Base-by-base conservation (phyloP, 441 rosid species). In the Erodium moschatum region DNA sequence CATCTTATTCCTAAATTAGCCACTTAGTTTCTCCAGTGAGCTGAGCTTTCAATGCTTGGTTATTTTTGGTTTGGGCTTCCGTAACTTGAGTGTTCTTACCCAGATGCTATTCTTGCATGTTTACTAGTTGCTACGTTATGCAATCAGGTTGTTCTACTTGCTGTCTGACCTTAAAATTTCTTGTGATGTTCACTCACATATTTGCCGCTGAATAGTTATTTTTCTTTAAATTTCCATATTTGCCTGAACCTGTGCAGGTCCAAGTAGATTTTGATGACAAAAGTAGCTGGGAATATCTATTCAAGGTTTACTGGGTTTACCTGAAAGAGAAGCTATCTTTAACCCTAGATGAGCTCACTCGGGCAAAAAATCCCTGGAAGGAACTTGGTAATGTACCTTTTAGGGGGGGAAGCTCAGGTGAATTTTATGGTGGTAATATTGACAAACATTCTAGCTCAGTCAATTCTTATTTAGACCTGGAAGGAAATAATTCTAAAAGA, bases 271-370 rank as follows among this genome's bases (percentile, higher is more conserved):
- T 96, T 83, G 99, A 96, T 78, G 99, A 96, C 78, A 81, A 84
- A 84, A 82, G 78, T 75, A 96, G 97, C 84, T 96, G 98, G 98
- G 99, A 96, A 84, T 96, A 90, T 86, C 96, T 96, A 64, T 96
- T 96, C 77, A 96, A 96, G 84, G 84, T 88, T 18, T 96, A 96
- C 73, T 96, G 99, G 99, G 75, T 83, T 72, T 81, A 69, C 76
- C 74, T 90, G 72, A 96, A 89, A 85, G 89, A 80, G 70, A 85
- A 88, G 72, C 84, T 88, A 62, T 82, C 82, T 68, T 83, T 96
- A 75, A 87, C 93, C 71, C 56, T 84, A 62, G 87, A 80, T 68
- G 97, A 92, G 77, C 87, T 96, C 72, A 82, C 75, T 10, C 81
- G 74, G 67, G 86, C 86, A 71, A 81, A 77, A 81, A 82, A 79